Evolutionary conservation across 495 filamentous ascomycete species (phyloP), one percentile per base, ranked within the genome.

Genomic region (Penicillium nucicola): DNA sequence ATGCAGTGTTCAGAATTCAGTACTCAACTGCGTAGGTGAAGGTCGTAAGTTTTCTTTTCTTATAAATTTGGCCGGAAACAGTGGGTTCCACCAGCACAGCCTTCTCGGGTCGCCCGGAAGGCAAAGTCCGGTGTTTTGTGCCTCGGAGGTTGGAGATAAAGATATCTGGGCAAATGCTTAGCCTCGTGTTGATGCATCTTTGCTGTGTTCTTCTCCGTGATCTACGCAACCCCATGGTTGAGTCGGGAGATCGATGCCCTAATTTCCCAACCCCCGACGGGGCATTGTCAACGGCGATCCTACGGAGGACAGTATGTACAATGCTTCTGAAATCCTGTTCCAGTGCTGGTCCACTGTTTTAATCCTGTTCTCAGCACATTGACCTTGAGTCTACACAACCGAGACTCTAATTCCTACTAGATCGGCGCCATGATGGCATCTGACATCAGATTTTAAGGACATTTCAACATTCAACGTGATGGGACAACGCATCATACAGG

Each of bases 81-180:
- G 47, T 13, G 58, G 63, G 60, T 62, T 68, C 68, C 67, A 68
- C 68, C 61, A 48, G 56, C 67, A 69, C 66, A 70, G 67, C 66
- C 69, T 63, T 53, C 66, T 64, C 66, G 52, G 56, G 46, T 48
- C 34, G 20, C 15, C 56, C 69, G 69, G 67, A 48, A 32, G 46
- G 5, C 31, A 5, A 30, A 31, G 12, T 28, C 25, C 25, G 46
- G 51, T 18, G 33, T 50, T 23, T 39, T 55, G 9, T 41, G 31
- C 31, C 14, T 32, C 8, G 10, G 13, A 30, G 22, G 2, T 9
- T 15, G 8, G 38, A 12, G 7, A 22, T 22, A 5, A 22, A 34
- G 11, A 15, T 47, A 30, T 25, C 43, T 35, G 25, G 23, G 22
- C 42, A 33, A 28, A 45, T 45, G 28, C 32, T 45, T 45, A 41